Evolutionary conservation across 768 basidiomycete genomes (phyloP).

Genomic region (Termitomyces sp.): DNA sequence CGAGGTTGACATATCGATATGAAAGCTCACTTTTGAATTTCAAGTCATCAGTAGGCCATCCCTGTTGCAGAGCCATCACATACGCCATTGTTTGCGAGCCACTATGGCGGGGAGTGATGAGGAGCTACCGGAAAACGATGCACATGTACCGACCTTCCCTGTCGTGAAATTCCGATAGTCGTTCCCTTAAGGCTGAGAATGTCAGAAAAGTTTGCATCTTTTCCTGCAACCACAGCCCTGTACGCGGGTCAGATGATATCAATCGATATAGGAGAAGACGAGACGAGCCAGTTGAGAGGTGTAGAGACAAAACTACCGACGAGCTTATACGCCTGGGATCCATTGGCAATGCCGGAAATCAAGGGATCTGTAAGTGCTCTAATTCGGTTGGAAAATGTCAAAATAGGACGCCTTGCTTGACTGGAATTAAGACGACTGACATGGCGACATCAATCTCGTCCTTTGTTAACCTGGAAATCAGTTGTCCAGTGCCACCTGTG

Average conservation of each 20-base stretch:
- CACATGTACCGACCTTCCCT: constrained; percentile 58
- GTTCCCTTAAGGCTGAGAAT: constrained; percentile 76
- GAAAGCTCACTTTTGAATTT: constrained; percentile 60
- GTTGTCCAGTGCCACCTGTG: constrained; percentile 78
- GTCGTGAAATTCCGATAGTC: constrained; percentile 82
- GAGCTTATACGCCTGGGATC: constrained; percentile 82
- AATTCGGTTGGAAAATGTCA: constrained; percentile 1
- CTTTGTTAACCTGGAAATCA: constrained; percentile 69
- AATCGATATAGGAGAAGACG: background rate
- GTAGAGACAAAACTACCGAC: constrained; percentile 90
- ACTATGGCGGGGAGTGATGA: constrained; percentile 26
- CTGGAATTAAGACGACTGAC: constrained; percentile 32
- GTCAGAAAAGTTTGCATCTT: constrained; percentile 58
- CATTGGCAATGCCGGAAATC: constrained; percentile 90
- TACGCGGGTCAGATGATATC: background rate
- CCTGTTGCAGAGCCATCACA: constrained; percentile 87
- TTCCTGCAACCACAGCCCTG: constrained; percentile 93
- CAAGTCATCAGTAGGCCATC: constrained; percentile 61
- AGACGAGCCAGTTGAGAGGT: constrained; percentile 74
- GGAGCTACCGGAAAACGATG: background rate
- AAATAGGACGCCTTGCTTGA: background rate
- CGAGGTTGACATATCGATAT: background rate
- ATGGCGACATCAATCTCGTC: constrained; percentile 82
- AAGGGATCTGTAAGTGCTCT: constrained; percentile 89
- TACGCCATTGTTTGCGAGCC: constrained; percentile 95